Evolutionary conservation across 192 early-diverging fungal genomes (phyloP).

Genomic region (Diversispora eburnea): DNA sequence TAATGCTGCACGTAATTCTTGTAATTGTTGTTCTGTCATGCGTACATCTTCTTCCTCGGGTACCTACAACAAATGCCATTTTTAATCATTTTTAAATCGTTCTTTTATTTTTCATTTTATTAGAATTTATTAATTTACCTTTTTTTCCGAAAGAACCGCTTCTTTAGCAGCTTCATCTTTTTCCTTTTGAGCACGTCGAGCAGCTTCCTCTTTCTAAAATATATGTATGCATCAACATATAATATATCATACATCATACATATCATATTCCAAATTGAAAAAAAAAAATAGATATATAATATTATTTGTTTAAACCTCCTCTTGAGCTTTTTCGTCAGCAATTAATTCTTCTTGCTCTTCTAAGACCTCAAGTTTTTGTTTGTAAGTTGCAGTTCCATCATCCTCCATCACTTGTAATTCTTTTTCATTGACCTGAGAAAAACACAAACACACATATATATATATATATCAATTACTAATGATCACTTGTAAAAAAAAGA

Average conservation of each 20-base stretch:
- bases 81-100: too few species aligned
- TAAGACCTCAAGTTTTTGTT: slow-evolving; percentile 90
- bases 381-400: slow-evolving; percentile 84
- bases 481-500: slow-evolving; percentile 8
- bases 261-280: too few species aligned
- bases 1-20: slow-evolving; percentile 56
- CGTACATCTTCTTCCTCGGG: slow-evolving; percentile 41
- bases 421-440: slow-evolving; percentile 64
- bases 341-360: slow-evolving; percentile 97
- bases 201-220: slow-evolving; percentile 55
- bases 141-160: slow-evolving; percentile 17
- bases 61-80: neutral
- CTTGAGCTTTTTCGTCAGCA: slow-evolving; percentile 90
- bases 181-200: slow-evolving; percentile 56
- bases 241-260: too few species aligned
- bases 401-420: slow-evolving; percentile 83
- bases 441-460: neutral
- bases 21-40: slow-evolving; percentile 54
- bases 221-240: neutral
- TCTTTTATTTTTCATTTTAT: neutral
- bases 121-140: neutral
- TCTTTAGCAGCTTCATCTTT: slow-evolving; percentile 47
- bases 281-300: too few species aligned
- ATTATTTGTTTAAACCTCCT: slow-evolving; percentile 35
- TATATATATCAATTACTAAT: neutral